Base-by-base conservation (phyloP, 805 yeast genomes). In the Starmerella cellae region DNA sequence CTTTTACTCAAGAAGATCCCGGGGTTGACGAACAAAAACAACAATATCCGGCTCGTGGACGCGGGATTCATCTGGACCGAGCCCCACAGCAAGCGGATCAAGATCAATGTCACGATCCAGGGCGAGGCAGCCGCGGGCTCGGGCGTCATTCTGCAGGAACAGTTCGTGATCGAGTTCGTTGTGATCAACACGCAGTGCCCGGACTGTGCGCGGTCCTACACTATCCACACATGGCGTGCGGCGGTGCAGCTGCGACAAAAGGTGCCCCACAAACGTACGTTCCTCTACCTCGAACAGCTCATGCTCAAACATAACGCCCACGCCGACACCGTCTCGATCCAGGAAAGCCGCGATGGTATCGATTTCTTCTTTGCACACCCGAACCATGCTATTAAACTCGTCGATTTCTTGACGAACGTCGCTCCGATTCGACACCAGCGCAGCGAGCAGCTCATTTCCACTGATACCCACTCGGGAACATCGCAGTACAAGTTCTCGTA, bases 31-130 rank as follows among this genome's bases (percentile, higher is more conserved):
- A 22, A 32, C 18, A 47, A 47, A 21, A 77, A 74, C 49, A 79
- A 74, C 51, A 87, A 84, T 57, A 91, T 87, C 35, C 68, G 95
- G 53, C 67, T 87, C 42, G 79, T 85, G 31, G 96, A 87, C 65
- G 97, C 96, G 2, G 73, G 84, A 2, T 87, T 87, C 57, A 77
- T 85, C 46, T 87, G 97, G 97, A 87, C 97, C 1, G 97, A 87
- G 65, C 97, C 97, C 1, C 97, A 87, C 62, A 84, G 95, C 27
- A 76, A 95, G 62, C 79, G 97, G 70, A 75, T 87, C 51, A 75
- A 84, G 59, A 74, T 87, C 47, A 84, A 83, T 57, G 64, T 87
- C 38, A 81, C 95, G 0, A 93, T 87, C 19, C 96, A 87, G 63
- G 97, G 95, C 51, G 96, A 87, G 64, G 95, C 95, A 24, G 74